Base-by-base conservation (phyloP, 2,329 filamentous ascomycete genomes). In the Colletotrichum tabaci region DNA sequence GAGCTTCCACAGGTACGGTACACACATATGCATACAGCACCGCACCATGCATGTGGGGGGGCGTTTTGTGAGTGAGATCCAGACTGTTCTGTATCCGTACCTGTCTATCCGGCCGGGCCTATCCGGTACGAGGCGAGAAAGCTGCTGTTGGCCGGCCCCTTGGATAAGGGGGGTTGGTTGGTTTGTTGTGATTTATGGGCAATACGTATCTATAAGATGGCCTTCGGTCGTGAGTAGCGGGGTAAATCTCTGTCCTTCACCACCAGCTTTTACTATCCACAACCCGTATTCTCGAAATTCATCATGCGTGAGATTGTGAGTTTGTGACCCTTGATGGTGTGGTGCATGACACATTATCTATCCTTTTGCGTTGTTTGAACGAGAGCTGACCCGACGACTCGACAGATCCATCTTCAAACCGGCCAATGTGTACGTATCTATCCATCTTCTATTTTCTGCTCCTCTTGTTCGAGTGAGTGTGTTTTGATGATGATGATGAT, bases 401-500 rank as follows among this genome's bases (percentile, higher is more conserved):
- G 80, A 89, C 83, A 98, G 95, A 95, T 98, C 87, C 96, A 99
- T 88, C 94, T 99, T 81, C 96, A 99, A 89, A 98, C 96, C 90
- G 96, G 96, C 86, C 96, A 98, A 92, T 98, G 96, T 89, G 95
- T 98, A 68, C 26, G 64, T 58, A 5, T 40, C 1, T 30, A 30
- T 30, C 30, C 30, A 30, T 8, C 30, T 30, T 30, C 30, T 30
- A 8, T 30, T 30, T 85, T 86, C 86, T 61, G 61, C 57, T 55
- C 52, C 74, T 60, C 4, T 3, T 23, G 30, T 30, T 30, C 30
- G 30, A 30, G 30, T 30, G 30, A 30, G 30, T 30, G 30, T 30
- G 30, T 30, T 30, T 30, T 30, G 30, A 30, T 30, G 30, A 30
- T 30, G 30, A 30, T 30, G 30, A 30, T 30, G 26, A 30, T 30